Conservation (phyloP, 768 basidiomycete genomes). For the Neoboletus subvelutipes region DNA sequence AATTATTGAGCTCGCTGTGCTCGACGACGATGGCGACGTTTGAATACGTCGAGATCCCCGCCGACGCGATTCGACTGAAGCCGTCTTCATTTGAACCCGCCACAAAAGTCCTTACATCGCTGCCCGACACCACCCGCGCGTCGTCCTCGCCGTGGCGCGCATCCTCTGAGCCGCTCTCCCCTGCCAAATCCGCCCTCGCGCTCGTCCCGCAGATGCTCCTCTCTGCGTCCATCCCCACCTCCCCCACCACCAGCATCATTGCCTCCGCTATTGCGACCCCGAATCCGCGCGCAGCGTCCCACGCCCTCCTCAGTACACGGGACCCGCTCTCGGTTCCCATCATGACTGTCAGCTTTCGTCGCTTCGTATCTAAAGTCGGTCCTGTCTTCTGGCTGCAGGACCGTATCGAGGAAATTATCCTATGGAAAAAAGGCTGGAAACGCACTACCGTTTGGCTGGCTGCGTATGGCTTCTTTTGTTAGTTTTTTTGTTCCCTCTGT, state of each 20-base stretch:
- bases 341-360: conserved; percentile 41
- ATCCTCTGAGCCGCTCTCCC: conserved; percentile 16
- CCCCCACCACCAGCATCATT: conserved; percentile 5
- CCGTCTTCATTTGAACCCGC: conserved; percentile 34
- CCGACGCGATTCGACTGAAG: conserved; percentile 37
- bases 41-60: conserved; percentile 42
- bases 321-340: conserved; percentile 77
- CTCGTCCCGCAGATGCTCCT: conserved; percentile 42
- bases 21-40: conserved; percentile 33
- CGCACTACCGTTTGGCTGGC: conserved; percentile 75
- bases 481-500: conserved; percentile 32
- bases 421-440: conserved; percentile 48
- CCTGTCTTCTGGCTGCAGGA: conserved; percentile 92
- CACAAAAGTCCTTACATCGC: conserved; percentile 40
- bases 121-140: conserved; percentile 30
- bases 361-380: conserved; percentile 64
- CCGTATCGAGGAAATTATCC: conserved; percentile 69
- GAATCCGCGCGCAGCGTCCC: conserved; percentile 10
- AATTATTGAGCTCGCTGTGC: too few relatives aligned
- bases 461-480: conserved; percentile 77
- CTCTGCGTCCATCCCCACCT: conserved; percentile 13
- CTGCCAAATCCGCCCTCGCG: conserved; percentile 35
- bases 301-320: conserved; percentile 48
- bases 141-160: too few relatives aligned
- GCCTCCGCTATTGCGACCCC: conserved; percentile 25